Conservation (phyloP, 768 basidiomycete genomes). For the Leccinum pellstonianum region DNA sequence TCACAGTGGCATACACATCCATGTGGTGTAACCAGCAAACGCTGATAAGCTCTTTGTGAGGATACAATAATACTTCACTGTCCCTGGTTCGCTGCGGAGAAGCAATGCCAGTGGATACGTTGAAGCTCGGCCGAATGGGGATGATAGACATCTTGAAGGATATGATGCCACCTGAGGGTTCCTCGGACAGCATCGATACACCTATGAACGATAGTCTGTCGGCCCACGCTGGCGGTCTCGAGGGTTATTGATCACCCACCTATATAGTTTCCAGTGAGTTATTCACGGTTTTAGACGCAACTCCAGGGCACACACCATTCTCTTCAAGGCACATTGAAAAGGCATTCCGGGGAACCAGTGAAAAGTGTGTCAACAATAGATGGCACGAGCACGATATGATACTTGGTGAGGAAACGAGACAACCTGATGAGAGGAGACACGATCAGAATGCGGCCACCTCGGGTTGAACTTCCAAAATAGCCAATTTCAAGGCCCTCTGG, state of each 20-base stretch:
- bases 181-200: constrained; percentile 32
- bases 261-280: background rate
- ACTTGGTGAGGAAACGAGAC: background rate
- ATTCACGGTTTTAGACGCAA: constrained; percentile 21
- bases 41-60: too few species aligned
- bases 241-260: background rate
- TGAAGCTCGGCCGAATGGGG: background rate
- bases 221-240: constrained; percentile 26
- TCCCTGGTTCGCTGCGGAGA: background rate
- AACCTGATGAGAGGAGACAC: constrained; percentile 12
- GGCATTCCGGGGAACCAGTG: constrained; percentile 30
- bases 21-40: background rate
- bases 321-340: too few species aligned
- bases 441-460: constrained; percentile 19
- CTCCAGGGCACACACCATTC: constrained; percentile 1
- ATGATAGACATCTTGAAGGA: constrained; percentile 9
- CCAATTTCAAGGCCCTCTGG: constrained; percentile 26
- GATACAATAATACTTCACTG: too few species aligned
- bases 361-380: constrained; percentile 25
- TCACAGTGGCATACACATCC: constrained; percentile 21
- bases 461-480: constrained; percentile 23
- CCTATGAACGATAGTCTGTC: constrained; percentile 26
- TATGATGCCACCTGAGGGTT: constrained; percentile 26
- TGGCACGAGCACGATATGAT: constrained; percentile 9
- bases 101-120: background rate